Evolutionary conservation across 495 filamentous ascomycete genomes (phyloP).

Genomic region (Zalerion maritima): DNA sequence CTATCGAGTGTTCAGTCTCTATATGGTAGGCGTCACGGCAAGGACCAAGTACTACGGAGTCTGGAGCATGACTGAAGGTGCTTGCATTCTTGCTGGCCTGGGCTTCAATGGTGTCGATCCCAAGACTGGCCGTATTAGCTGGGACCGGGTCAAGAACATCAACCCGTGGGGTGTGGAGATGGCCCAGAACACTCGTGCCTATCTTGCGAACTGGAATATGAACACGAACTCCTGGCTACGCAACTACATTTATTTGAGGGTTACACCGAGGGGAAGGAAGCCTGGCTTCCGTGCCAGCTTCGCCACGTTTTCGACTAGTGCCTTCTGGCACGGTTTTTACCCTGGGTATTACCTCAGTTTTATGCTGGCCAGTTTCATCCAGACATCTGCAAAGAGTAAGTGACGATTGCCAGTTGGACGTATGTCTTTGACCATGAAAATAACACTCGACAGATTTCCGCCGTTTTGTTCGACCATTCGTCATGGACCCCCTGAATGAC

Average conservation of each 20-base stretch:
- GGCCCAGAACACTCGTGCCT: slow-evolving; percentile 81
- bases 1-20: slow-evolving; percentile 56
- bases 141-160: slow-evolving; percentile 82
- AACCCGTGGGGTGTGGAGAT: slow-evolving; percentile 67
- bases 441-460: slow-evolving; percentile 51
- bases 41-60: slow-evolving; percentile 92
- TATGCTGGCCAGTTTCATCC: slow-evolving; percentile 73
- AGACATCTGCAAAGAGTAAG: slow-evolving; percentile 87
- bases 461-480: slow-evolving; percentile 82
- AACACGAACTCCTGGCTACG: slow-evolving; percentile 96
- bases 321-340: slow-evolving; percentile 97
- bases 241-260: slow-evolving; percentile 89
- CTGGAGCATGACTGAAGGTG: slow-evolving; percentile 84
- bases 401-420: slow-evolving; percentile 2
- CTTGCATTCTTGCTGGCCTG: slow-evolving; percentile 85
- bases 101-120: slow-evolving; percentile 89
- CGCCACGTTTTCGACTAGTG: slow-evolving; percentile 85
- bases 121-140: slow-evolving; percentile 64
- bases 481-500: slow-evolving; percentile 55
- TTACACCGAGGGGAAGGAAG: slow-evolving; percentile 90
- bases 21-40: slow-evolving; percentile 68
- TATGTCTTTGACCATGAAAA: not conserved
- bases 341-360: slow-evolving; percentile 93
- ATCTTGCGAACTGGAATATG: slow-evolving; percentile 90
- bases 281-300: slow-evolving; percentile 89